Conservation (phyloP, 352 stramenopile genomes). For the Globisporangium yorkense region DNA sequence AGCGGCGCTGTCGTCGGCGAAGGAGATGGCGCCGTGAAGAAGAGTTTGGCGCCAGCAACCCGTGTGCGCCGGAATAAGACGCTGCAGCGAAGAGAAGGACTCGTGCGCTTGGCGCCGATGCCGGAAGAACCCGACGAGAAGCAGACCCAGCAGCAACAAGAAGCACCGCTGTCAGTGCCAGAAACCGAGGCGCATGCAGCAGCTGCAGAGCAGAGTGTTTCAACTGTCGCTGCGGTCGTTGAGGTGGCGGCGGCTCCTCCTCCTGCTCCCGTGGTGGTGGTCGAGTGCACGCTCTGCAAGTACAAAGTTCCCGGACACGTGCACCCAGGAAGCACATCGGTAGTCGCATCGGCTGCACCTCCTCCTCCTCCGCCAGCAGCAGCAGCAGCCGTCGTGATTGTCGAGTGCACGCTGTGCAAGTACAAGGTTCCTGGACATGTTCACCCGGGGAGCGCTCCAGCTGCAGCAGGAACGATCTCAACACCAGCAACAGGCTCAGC, state of each 20-base stretch:
- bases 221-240: not conserved
- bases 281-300: constrained; percentile 32
- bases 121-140: constrained; percentile 34
- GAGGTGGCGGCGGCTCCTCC: not conserved
- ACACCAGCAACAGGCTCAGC: not conserved
- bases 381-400: not conserved
- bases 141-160: not conserved
- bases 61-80: constrained; percentile 34
- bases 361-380: not conserved
- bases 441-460: constrained; percentile 18
- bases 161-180: not conserved
- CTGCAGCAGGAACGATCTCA: not conserved
- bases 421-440: constrained; percentile 55
- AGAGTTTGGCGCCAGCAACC: not conserved
- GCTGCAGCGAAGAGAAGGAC: constrained; percentile 31
- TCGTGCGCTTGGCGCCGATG: constrained; percentile 32
- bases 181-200: not conserved
- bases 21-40: not conserved
- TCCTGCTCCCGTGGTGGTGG: constrained; percentile 3
- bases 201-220: not conserved
- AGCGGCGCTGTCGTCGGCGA: not conserved
- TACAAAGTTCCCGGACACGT: not conserved
- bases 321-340: not conserved
- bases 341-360: not conserved
- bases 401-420: constrained; percentile 17